Evolutionary conservation across 2,329 filamentous ascomycete species (phyloP).

Genomic region (Fusarium sp.): DNA sequence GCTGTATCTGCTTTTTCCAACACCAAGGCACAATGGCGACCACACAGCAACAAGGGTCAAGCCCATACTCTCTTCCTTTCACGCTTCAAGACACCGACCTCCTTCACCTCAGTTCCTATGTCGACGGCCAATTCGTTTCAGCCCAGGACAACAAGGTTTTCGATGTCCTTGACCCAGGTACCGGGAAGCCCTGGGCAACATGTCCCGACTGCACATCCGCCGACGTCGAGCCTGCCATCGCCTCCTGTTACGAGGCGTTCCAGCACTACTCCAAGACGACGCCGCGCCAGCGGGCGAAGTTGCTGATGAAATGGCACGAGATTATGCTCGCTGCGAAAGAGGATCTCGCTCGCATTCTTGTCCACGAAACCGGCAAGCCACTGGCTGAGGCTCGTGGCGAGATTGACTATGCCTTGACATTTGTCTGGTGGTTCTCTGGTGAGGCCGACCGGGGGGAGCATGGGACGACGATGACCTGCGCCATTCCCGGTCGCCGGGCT

Average conservation of each 20-base stretch:
- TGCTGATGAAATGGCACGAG: not conserved
- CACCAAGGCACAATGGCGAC: not conserved
- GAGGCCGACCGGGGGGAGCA: constrained; percentile 56
- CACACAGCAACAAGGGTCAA: not conserved
- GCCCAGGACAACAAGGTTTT: not conserved
- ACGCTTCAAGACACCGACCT: not conserved
- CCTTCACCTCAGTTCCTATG: not conserved
- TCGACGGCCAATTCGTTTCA: not conserved
- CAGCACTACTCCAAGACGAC: not conserved
- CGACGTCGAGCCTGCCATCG: not conserved
- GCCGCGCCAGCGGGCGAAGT: not conserved
- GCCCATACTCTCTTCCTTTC: not conserved
- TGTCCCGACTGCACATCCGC: not conserved
- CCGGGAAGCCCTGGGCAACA: not conserved
- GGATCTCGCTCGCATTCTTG: constrained; percentile 43
- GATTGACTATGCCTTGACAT: constrained; percentile 65
- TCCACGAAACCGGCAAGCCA: constrained; percentile 68
- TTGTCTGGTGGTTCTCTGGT: constrained; percentile 68
- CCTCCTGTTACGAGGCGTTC: not conserved
- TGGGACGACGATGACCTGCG: constrained; percentile 70
- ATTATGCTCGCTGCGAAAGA: not conserved
- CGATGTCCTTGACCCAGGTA: not conserved
- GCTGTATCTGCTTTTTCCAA: not conserved
- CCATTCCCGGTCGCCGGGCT: constrained; percentile 72
- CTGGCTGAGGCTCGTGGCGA: constrained; percentile 65